Base-by-base conservation (phyloP, 1,139 yeast species). In the Schizosaccharomyces versatilis region DNA sequence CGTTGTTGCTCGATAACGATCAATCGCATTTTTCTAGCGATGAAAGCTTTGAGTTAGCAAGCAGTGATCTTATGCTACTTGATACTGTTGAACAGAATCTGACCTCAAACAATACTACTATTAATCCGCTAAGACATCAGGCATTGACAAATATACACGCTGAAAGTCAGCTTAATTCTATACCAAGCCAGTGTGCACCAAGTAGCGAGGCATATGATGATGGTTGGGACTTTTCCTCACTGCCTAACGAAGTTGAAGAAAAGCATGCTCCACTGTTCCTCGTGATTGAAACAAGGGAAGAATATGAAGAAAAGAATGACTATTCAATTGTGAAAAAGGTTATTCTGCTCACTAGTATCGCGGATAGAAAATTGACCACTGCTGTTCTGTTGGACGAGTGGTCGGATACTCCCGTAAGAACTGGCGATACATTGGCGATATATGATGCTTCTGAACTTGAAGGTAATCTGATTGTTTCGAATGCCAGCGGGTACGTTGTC, bases 401-500 rank as follows among this genome's bases (percentile, higher is more conserved):
- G 49, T 8, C 32, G 14, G 49, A 44, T 19, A 44, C 38, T 44
- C n/a, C 38, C 1, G 14, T 44, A 6, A 19, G 14, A 10, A 32
- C 32, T 19, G 49, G 49, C 14, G 49, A 44, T 12, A 17, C 32
- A 12, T 14, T 44, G 7, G 14, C 14, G 19, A n/a, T 44, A 10
- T 32, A 44, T 8, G 49, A 7, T 8, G 38, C 19, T 19, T 44
- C 14, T 24, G 32, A 44, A n/a, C 7, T 14, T 19, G 38, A 10
- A 8, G 36, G 6, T 6, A 17, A 14, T 6, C 61, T 71, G 8
- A 74, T 83, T 3, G 84, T 82, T 59, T 66, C 69, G 42, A 77
- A 77, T 58, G 68, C 73, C 38, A 74, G 73, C 52, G 79, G 82
- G 61, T 65, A 86, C 36, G 66, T 88, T 41, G 74, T 90, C 32